Evolutionary conservation across 495 filamentous ascomycete genomes (phyloP).

Genomic region (Clavariopsis aquatica): DNA sequence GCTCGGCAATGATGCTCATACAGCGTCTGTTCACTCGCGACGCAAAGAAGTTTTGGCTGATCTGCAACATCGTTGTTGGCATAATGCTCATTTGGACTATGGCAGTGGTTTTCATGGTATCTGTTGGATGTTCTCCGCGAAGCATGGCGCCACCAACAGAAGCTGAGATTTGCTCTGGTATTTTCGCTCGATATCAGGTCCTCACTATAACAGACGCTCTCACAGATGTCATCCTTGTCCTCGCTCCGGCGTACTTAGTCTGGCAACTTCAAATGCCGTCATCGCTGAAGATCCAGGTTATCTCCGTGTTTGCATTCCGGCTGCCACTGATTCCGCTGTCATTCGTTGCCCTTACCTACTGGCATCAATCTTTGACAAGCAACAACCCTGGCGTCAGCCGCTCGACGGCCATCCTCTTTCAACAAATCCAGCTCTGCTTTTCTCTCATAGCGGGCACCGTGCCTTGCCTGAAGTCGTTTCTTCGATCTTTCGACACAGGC

Average conservation of each 20-base stretch:
- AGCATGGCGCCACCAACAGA: not conserved
- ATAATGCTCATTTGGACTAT: slow-evolving; percentile 22
- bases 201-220: slow-evolving; percentile 23
- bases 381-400: slow-evolving; percentile 23
- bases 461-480: slow-evolving; percentile 37
- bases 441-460: slow-evolving; percentile 37
- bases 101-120: slow-evolving; percentile 4
- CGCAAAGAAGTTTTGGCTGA: slow-evolving; percentile 25
- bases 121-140: slow-evolving; percentile 21
- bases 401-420: slow-evolving; percentile 25
- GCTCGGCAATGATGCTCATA: slow-evolving; percentile 27
- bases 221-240: slow-evolving; percentile 24
- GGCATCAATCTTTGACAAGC: slow-evolving; percentile 4
- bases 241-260: slow-evolving; percentile 23
- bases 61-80: slow-evolving; percentile 22
- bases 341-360: slow-evolving; percentile 1
- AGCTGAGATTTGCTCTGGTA: slow-evolving; percentile 8
- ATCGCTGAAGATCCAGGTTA: slow-evolving; percentile 27
- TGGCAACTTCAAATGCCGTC: slow-evolving; percentile 33
- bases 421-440: slow-evolving; percentile 33
- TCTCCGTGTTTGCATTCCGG: slow-evolving; percentile 34
- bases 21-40: slow-evolving; percentile 33
- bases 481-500: slow-evolving; percentile 37
- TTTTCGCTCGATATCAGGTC: slow-evolving; percentile 29
- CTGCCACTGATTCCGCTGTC: slow-evolving; percentile 22